These are phyloP conservation scores for Phytopythium litorale DNA, from an alignment of 352 stramenopile genomes.

Conservation along the genomic window DNA sequence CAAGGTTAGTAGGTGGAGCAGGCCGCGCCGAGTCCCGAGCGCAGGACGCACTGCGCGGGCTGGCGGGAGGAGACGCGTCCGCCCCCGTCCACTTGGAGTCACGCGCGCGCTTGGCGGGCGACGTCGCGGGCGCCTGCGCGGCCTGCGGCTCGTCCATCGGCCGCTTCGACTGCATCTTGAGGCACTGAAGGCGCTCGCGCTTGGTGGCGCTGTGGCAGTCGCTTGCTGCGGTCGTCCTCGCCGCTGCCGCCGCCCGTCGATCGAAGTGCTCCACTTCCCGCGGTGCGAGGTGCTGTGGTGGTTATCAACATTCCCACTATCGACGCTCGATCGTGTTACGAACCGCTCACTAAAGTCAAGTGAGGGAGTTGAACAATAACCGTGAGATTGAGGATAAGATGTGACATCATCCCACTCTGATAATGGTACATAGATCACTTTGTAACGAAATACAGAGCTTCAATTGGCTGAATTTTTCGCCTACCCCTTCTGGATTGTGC, in stretches of 20 bases:
- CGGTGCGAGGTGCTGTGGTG: too few species aligned
- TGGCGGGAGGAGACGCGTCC: neutral
- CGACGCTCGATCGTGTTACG: too few species aligned
- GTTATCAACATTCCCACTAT: too few species aligned
- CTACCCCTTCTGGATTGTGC: too few species aligned
- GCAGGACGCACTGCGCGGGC: neutral
- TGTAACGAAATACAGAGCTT: too few species aligned
- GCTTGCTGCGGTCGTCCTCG: neutral
- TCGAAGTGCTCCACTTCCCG: neutral
- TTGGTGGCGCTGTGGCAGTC: neutral
- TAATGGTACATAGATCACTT: too few species aligned
- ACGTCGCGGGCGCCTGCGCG: neutral
- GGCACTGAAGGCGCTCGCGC: neutral
- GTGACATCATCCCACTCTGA: too few species aligned
- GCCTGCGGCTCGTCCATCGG: neutral
- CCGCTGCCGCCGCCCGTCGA: neutral
- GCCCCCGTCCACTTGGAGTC: constrained; percentile 18
- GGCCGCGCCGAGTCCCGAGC: too few species aligned
- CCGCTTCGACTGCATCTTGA: constrained; percentile 1
- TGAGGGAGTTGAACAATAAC: too few species aligned
- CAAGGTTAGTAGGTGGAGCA: neutral
- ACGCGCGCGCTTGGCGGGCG: constrained; percentile 15
- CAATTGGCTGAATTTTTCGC: too few species aligned
- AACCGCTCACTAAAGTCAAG: too few species aligned
- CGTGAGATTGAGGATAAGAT: too few species aligned